Percentiles rank a stretch among this genome's conserved stretches.
Evolutionary conservation across 768 basidiomycete genomes (phyloP).

Genomic region (Phallus indusiatus): DNA sequence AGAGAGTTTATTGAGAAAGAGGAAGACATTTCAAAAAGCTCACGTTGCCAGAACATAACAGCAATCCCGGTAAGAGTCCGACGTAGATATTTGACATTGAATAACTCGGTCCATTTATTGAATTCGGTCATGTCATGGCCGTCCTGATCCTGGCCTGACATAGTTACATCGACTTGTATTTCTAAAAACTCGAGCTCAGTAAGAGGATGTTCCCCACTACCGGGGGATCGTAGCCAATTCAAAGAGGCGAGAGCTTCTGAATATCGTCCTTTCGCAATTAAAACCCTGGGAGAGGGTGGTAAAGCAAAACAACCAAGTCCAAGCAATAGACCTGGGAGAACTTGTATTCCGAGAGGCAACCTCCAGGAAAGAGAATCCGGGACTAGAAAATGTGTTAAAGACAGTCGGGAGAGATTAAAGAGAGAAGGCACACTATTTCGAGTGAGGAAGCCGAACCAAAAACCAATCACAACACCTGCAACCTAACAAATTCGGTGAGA

Average conservation of each 20-base stretch:
- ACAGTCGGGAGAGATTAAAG: neutral
- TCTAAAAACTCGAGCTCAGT: constrained; percentile 65
- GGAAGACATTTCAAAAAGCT: constrained; percentile 17
- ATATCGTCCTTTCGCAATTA: constrained; percentile 44
- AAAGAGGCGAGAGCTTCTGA: constrained; percentile 53
- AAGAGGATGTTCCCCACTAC: constrained; percentile 35
- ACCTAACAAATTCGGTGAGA: constrained; percentile 18
- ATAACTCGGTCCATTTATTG: constrained; percentile 48
- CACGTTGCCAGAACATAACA: constrained; percentile 81
- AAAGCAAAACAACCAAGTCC: constrained; percentile 45
- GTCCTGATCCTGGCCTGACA: constrained; percentile 32
- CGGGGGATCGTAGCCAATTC: constrained; percentile 42
- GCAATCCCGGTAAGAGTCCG: constrained; percentile 62
- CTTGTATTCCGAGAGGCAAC: constrained; percentile 63
- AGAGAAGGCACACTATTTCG: constrained; percentile 25
- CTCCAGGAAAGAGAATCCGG: constrained; percentile 62
- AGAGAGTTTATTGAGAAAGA: neutral
- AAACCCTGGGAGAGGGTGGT: constrained; percentile 49
- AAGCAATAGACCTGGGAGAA: constrained; percentile 59
- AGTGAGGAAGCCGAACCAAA: constrained; percentile 74
- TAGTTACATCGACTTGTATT: constrained; percentile 57
- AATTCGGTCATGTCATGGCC: constrained; percentile 23
- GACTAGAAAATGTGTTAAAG: constrained; percentile 29
- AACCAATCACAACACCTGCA: constrained; percentile 70
- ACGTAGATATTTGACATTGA: constrained; percentile 40